Percentiles rank a stretch among this genome's conserved stretches.
Evolutionary conservation across 2,329 filamentous ascomycete genomes (phyloP).

Genomic region (Xylaria polymorpha): DNA sequence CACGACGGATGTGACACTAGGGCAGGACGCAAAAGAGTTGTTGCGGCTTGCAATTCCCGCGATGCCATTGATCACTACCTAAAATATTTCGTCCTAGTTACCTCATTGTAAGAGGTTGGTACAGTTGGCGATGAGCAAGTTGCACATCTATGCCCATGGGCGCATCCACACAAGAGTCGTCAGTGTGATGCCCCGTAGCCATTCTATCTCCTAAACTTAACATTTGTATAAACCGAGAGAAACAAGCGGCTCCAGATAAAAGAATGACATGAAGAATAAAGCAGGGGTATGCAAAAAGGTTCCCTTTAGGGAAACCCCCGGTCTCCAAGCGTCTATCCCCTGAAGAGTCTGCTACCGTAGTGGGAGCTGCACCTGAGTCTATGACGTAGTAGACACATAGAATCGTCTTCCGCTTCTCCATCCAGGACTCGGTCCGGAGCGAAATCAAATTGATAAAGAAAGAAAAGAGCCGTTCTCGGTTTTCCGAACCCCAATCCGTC

Average conservation of each 20-base stretch:
- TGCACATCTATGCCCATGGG: slow-evolving; percentile 29
- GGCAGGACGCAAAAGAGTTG: too few species aligned
- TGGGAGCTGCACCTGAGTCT: slow-evolving; percentile 30
- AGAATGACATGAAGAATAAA: slow-evolving; percentile 49
- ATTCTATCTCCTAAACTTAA: slow-evolving; percentile 44
- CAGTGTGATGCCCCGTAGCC: slow-evolving; percentile 46
- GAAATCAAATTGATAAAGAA: slow-evolving; percentile 46
- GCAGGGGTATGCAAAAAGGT: slow-evolving; percentile 41
- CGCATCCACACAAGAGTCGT: slow-evolving; percentile 50
- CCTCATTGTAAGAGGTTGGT: slow-evolving; percentile 34
- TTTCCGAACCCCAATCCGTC: slow-evolving; percentile 39
- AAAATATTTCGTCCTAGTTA: slow-evolving; percentile 37
- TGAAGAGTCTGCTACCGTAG: slow-evolving; percentile 38
- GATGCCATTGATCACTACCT: slow-evolving; percentile 48
- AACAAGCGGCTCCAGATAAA: slow-evolving; percentile 40
- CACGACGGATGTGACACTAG: neutral
- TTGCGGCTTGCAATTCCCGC: slow-evolving; percentile 40
- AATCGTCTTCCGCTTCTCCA: slow-evolving; percentile 35
- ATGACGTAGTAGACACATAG: slow-evolving; percentile 38
- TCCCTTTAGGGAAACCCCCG: slow-evolving; percentile 34
- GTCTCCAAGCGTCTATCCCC: slow-evolving; percentile 43
- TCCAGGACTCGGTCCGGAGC: slow-evolving; percentile 37
- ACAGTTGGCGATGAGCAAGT: slow-evolving; percentile 36
- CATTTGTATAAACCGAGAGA: slow-evolving; percentile 44
- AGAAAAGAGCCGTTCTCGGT: slow-evolving; percentile 45